phyloP scores from a whole-genome alignment of 2,329 filamentous ascomycete genomes.

The Talaromyces sp. region DNA sequence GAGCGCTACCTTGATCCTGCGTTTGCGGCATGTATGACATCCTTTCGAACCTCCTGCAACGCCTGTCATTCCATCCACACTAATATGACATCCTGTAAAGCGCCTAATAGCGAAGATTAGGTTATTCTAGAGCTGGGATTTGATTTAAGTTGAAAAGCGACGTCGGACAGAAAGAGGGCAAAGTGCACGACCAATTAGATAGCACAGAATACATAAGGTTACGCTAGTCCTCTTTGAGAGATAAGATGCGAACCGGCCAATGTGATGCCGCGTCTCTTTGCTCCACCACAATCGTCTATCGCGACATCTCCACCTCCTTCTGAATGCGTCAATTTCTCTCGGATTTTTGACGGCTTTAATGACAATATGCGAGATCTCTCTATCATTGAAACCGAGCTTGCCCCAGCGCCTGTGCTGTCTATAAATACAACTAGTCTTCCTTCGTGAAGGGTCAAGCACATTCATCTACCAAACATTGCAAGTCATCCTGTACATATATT shows the following conservation, averaged over 20 bases:
- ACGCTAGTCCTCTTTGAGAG: conserved; percentile 9
- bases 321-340: neutral
- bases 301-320: neutral
- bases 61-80: neutral
- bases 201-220: too few species aligned
- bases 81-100: neutral
- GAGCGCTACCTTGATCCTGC: conserved; percentile 6
- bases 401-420: neutral
- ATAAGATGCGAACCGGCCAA: conserved; percentile 10
- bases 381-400: neutral
- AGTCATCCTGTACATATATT: neutral
- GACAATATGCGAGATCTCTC: neutral
- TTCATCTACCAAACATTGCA: neutral
- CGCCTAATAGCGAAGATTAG: neutral
- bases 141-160: neutral
- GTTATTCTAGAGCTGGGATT: neutral
- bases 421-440: neutral
- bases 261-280: neutral
- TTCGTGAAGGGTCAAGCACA: neutral
- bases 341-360: neutral
- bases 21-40: conserved; percentile 16
- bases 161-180: neutral
- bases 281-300: conserved; percentile 1
- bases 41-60: conserved; percentile 14
- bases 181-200: neutral